Conservation (phyloP, 108 stramenopile species). For the Stephanodiscus minutulus region DNA sequence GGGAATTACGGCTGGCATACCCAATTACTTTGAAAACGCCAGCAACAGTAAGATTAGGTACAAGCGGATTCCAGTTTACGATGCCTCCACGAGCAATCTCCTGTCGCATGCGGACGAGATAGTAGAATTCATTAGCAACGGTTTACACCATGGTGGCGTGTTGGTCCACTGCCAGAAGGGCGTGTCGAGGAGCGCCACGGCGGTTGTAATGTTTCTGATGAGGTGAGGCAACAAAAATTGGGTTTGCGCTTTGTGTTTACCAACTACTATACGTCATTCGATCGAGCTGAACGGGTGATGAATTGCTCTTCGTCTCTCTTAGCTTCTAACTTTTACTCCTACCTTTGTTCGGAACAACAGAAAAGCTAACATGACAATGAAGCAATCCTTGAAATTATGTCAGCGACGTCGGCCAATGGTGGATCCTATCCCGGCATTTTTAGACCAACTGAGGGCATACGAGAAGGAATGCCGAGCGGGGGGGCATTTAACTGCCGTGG, state of each 20-base stretch:
- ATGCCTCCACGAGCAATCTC: slow-evolving; percentile 58
- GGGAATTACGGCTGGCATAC: slow-evolving; percentile 70
- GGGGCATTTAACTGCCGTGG: slow-evolving; percentile 40
- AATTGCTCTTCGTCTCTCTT: too few relatives aligned
- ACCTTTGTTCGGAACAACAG: slow-evolving; percentile 22
- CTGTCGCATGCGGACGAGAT: slow-evolving; percentile 51
- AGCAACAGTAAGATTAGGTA: slow-evolving; percentile 46
- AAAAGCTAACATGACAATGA: slow-evolving; percentile 53
- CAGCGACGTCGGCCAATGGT: slow-evolving; percentile 59
- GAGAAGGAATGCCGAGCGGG: slow-evolving; percentile 48
- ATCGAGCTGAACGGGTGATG: too few relatives aligned
- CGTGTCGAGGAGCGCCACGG: slow-evolving; percentile 68
- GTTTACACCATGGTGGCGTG: slow-evolving; percentile 76
- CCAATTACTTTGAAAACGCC: slow-evolving; percentile 74
- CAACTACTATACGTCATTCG: neutral
- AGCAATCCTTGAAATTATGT: slow-evolving; percentile 55
- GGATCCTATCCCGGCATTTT: slow-evolving; percentile 73
- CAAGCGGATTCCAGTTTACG: slow-evolving; percentile 74
- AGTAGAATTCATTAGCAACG: slow-evolving; percentile 61
- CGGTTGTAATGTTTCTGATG: slow-evolving; percentile 70
- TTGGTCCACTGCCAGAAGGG: slow-evolving; percentile 80
- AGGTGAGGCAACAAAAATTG: slow-evolving; percentile 34
- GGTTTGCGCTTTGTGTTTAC: slow-evolving; percentile 1
- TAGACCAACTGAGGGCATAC: slow-evolving; percentile 51
- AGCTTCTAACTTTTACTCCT: neutral